Evolutionary conservation across 345 rosid species (phyloP), one percentile per base, ranked within the genome.

Genomic region (Melastoma malabathricum): DNA sequence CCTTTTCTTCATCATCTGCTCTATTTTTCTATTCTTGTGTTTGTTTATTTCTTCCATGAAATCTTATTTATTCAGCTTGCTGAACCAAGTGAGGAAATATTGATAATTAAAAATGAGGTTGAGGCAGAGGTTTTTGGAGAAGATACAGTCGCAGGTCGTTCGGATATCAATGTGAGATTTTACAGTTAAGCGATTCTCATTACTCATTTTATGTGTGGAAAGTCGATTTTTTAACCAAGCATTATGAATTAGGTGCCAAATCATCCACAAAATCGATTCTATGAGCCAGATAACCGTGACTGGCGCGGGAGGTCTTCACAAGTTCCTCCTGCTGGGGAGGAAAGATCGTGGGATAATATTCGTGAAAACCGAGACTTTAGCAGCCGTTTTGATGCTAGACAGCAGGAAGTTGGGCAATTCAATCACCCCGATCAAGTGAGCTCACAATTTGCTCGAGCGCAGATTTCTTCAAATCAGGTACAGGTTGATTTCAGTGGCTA

Each of bases 231-330:
- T 29, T 31, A 43, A 38, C 27, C 19, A 43, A 14, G n/a, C 27
- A 19, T 34, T 43, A 55, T 44, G 39, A 25, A 13, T 13, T 29
- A 82, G 95, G 67, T 60, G 16, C 67, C 59, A 46, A 72, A 4
- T 73, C 84, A 72, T 68, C 18, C 60, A 65, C 90, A 59, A 64
- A 66, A 55, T 62, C 90, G 96, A 31, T 87, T 69, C 57, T 64
- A 81, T 25, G 93, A 92, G 72, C 75, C 81, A 23, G 96, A 87
- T 69, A 92, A 68, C 65, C 96, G 96, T 52, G 93, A 92, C 58
- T 92, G 95, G 96, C 95, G 82, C 54, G 74, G 60, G 22, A 95
- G 95, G 59, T 57, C 83, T 45, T 75, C 82, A 48, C 86, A 74
- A 46, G 39, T 67, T 56, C 38, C 82, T 64, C 15, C 76, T 9